A percentile compares a stretch with the other conserved stretches of the same genome.
These are phyloP conservation scores for Jacaranda mimosifolia DNA, from an alignment of 257 asterid species.

Conservation along the genomic window DNA sequence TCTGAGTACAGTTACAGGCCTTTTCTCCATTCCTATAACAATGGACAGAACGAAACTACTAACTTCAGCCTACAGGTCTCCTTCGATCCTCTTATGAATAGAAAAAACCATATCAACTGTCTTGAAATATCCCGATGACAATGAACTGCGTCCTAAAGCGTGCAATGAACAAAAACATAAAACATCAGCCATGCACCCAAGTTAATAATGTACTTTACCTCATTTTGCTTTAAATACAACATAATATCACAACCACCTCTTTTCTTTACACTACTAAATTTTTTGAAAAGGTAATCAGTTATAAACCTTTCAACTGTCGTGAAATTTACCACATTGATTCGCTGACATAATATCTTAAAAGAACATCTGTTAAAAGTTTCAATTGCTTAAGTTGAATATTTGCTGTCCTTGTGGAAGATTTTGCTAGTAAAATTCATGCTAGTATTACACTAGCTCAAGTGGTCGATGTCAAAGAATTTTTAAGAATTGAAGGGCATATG, in stretches of 20 bases:
- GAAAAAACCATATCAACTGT: background rate
- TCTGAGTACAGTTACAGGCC: too few relatives aligned
- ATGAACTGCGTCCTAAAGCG: background rate
- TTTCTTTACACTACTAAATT: background rate
- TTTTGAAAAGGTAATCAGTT: background rate
- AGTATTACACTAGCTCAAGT: background rate
- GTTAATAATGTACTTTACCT: too few relatives aligned
- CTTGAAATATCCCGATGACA: background rate
- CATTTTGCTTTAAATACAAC: background rate
- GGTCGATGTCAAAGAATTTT: background rate
- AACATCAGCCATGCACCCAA: background rate
- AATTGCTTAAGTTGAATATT: background rate
- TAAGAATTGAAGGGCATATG: background rate
- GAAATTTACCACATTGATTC: background rate
- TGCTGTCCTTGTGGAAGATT: background rate
- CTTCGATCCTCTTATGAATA: constrained; percentile 2
- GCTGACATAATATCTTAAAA: background rate
- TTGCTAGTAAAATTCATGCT: background rate
- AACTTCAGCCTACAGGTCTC: constrained; percentile 17
- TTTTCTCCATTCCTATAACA: too few relatives aligned
- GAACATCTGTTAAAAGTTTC: background rate
- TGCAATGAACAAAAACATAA: background rate
- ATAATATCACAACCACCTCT: background rate
- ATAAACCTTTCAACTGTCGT: constrained; percentile 5
- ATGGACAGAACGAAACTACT: background rate